phyloP scores from a whole-genome alignment of 2,329 filamentous ascomycete species.

The Sphaerostilbella broomeana region DNA sequence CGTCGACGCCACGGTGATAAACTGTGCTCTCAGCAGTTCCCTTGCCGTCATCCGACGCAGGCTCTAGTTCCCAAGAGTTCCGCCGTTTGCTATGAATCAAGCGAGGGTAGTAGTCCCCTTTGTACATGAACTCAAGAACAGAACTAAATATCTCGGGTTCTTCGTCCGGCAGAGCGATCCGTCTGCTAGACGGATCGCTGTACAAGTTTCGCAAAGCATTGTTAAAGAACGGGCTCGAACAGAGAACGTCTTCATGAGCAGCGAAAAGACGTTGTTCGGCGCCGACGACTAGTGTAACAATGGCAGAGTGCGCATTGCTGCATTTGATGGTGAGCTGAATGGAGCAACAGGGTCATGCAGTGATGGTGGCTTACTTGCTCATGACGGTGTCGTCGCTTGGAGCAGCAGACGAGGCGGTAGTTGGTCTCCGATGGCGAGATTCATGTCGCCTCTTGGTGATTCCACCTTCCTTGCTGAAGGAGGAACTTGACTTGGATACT shows the following conservation, averaged over 20 bases:
- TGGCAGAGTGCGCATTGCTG: slow-evolving; percentile 56
- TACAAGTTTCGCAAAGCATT: slow-evolving; percentile 30
- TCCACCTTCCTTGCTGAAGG: slow-evolving; percentile 49
- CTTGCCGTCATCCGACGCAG: slow-evolving; percentile 39
- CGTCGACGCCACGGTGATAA: slow-evolving; percentile 57
- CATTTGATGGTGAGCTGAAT: no score
- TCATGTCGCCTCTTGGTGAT: slow-evolving; percentile 51
- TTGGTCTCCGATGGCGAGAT: slow-evolving; percentile 39
- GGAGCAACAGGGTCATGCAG: no score
- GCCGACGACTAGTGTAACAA: slow-evolving; percentile 77
- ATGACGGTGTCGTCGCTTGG: slow-evolving; percentile 34
- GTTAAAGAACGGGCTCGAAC: slow-evolving; percentile 69
- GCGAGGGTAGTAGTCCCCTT: slow-evolving; percentile 85
- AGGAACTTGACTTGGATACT: slow-evolving; percentile 43
- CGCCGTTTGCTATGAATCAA: slow-evolving; percentile 75
- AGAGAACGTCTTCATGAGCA: slow-evolving; percentile 80
- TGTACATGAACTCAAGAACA: slow-evolving; percentile 86
- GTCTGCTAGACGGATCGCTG: slow-evolving; percentile 44
- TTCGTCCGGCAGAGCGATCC: slow-evolving; percentile 75
- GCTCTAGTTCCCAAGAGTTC: slow-evolving; percentile 77
- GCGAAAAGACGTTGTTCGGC: slow-evolving; percentile 80
- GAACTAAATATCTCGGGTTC: slow-evolving; percentile 87
- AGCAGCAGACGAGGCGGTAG: slow-evolving; percentile 37
- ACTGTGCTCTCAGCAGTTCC: slow-evolving; percentile 56
- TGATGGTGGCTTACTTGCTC: slow-evolving; percentile 35